A percentile compares a stretch with the other conserved stretches of the same genome.
Conservation (phyloP, 257 asterid genomes). For the Ajuga chamaepitys region DNA sequence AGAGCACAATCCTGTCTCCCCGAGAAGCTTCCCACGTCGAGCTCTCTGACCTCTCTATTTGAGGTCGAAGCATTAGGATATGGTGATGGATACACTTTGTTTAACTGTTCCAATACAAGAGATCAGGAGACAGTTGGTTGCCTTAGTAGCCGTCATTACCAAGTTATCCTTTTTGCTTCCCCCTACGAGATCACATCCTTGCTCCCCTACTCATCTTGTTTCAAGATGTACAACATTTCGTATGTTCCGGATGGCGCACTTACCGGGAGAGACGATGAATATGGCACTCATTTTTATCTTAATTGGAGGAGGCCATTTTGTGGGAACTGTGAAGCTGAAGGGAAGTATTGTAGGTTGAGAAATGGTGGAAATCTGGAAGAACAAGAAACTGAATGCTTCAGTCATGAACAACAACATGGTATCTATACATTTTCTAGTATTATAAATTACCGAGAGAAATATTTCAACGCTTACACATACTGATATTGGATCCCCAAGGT, state of each 20-base stretch:
- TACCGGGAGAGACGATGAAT: background rate
- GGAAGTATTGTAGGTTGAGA: conserved; percentile 17
- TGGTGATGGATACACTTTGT: conserved; percentile 18
- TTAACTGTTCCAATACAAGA: conserved; percentile 15
- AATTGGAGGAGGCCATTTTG: conserved; percentile 26
- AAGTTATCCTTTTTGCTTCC: conserved; percentile 12
- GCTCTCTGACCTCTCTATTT: conserved; percentile 16
- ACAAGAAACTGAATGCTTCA: conserved; percentile 24
- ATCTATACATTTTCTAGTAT: background rate
- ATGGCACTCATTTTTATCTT: conserved; percentile 12
- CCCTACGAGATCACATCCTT: background rate
- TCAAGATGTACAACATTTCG: conserved; percentile 29
- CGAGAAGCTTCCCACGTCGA: background rate
- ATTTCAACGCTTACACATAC: too few species aligned
- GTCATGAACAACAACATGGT: background rate
- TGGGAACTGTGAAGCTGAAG: conserved; percentile 21
- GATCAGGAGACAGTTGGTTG: background rate
- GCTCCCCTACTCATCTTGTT: conserved; percentile 26
- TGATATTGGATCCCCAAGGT: background rate
- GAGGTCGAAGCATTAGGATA: conserved; percentile 15
- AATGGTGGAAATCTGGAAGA: background rate
- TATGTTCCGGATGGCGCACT: conserved; percentile 15
- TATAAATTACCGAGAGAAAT: background rate
- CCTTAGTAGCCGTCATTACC: conserved; percentile 8
- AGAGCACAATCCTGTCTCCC: conserved; percentile 25